Evolutionary conservation across 768 basidiomycete genomes (phyloP), one percentile per base, ranked within the genome.

Genomic region (Lentinus tigrinus): DNA sequence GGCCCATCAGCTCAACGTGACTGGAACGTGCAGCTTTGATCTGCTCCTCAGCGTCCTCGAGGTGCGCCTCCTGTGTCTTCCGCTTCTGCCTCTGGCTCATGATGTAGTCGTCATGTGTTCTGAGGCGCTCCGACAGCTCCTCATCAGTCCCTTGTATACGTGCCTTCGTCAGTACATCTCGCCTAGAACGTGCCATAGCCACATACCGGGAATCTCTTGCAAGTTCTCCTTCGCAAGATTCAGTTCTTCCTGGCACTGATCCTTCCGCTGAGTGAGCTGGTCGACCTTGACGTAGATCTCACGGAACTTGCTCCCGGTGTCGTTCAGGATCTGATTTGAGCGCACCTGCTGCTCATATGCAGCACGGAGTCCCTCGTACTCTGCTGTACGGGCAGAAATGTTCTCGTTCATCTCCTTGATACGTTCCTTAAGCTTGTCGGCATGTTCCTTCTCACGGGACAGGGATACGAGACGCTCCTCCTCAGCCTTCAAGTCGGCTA

Each of bases 401-500:
- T 73, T 70, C 1, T 79, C 73, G 51, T 81, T 85, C 58, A 89
- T 74, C 0, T 88, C 85, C 16, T 79, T 71, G 31, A 91, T 76
- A 13, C 88, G 85, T 4, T 72, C 78, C 61, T 80, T 87, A 36
- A 96, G 84, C 69, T 93, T 91, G 68, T 95, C 93, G 0, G 95
- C 83, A 54, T 94, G 89, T 8, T 83, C 78, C 67, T 97, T 97
- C 74, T 98, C 93, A 21, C 81, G 77, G 19, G 85, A 81, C 19
- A 97, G 80, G 16, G 85, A 82, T 40, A 89, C 81, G 4, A 98
- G 79, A 10, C 89, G 85, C 67, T 93, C 96, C 64, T 91, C 90
- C 71, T 99, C 97, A 0, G 91, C 85, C 73, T 98, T 99, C 56
- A 97, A 81, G 54, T 98, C 96, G 1, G 89, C 83, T 2, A 87